These are phyloP conservation scores for Penicillium maclennaniae DNA, from an alignment of 495 filamentous ascomycete species.

Conservation along the genomic window DNA sequence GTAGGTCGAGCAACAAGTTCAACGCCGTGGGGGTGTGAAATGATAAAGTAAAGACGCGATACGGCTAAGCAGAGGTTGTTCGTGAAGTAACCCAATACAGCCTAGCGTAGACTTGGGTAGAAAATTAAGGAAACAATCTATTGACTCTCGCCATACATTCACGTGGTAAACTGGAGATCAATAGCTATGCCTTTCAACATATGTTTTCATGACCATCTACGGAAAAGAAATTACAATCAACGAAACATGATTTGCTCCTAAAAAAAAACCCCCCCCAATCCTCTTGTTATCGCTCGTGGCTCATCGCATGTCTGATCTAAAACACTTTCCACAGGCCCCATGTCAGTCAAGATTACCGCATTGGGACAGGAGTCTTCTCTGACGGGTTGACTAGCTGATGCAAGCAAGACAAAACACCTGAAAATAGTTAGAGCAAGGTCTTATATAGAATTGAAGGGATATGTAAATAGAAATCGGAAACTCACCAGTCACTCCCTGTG, in stretches of 20 bases:
- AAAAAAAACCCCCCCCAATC: background rate
- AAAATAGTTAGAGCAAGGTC: background rate
- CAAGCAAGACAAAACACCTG: conserved; percentile 36
- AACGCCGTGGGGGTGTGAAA: too few species aligned
- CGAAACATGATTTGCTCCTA: background rate
- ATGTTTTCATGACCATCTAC: background rate
- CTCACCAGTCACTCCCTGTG: conserved; percentile 80
- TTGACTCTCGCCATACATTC: too few species aligned
- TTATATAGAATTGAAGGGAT: too few species aligned
- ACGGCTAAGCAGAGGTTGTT: too few species aligned
- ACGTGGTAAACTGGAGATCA: too few species aligned
- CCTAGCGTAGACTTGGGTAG: too few species aligned
- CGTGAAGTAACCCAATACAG: too few species aligned
- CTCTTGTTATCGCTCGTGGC: background rate
- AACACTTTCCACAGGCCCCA: background rate
- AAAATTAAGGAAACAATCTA: too few species aligned
- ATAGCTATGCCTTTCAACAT: background rate
- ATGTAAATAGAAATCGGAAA: too few species aligned
- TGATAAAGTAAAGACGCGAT: too few species aligned
- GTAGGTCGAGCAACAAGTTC: too few species aligned
- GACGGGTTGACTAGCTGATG: conserved; percentile 21
- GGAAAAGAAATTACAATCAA: background rate
- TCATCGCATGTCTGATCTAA: background rate
- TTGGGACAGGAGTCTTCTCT: background rate
- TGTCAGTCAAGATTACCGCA: conserved; percentile 4